Evolutionary conservation across 2,329 filamentous ascomycete species (phyloP), one percentile per base, ranked within the genome.

Genomic region (Aspergillus unguis): DNA sequence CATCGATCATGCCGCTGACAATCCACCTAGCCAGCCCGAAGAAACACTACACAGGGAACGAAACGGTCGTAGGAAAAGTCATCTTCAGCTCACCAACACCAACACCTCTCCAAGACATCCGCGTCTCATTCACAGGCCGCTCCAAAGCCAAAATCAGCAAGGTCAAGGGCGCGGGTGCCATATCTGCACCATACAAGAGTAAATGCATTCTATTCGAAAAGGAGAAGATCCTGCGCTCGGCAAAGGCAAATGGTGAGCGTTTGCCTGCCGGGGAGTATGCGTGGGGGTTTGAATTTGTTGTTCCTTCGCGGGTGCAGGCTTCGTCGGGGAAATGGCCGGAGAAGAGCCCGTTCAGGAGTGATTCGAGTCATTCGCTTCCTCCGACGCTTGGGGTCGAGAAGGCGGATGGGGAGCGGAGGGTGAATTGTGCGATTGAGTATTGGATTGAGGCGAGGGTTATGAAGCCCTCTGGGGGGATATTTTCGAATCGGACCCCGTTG

Each of bases 101-200:
- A 2, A 31, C 26, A 1, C 3, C 26, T 0, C 9, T 38, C 7
- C 11, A 17, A 43, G 44, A 44, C 6, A 44, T 60, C 26, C 32
- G 49, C 10, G 50, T 58, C 29, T 52, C 35, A 3, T 58, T 60
- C 28, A 49, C 44, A 3, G 56, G 56, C 4, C 41, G 52, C 37
- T 48, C 50, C 17, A 60, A 60, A 29, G 50, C 54, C n/a, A 57
- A 50, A 10, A 26, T 60, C 3, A 52, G 54, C 33, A 58, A 60
- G 26, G 48, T 57, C n/a, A 60, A 58, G 25, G 52, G 54, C 9
- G 26, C 54, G 5, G 56, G 44, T 0, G 54, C 54, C 3, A 53
- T 52, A 1, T 36, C 56, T 7, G 50, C 49, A 10, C 57, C 33
- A 17, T 60, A 58, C 43, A 54, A 45, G 4, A 58, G 58, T 48